Conservation (phyloP, 208 protist species). For the Crithidia thermophila region DNA sequence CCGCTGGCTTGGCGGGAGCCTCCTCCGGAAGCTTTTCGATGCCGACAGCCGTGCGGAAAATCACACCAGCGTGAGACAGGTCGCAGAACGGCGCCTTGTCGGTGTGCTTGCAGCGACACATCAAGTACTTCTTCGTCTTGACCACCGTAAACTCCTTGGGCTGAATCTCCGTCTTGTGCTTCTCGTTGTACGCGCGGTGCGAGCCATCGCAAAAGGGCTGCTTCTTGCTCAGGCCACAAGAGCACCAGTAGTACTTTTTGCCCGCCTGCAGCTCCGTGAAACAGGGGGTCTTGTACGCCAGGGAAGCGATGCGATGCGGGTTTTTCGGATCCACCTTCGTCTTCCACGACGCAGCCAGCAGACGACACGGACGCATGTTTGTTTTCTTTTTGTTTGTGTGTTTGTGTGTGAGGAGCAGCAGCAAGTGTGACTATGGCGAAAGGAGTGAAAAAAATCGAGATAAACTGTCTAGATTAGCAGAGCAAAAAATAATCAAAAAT, state of each 20-base stretch:
- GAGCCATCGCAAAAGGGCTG: slow-evolving; percentile 85
- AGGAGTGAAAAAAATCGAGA: not conserved
- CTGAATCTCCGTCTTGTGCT: slow-evolving; percentile 67
- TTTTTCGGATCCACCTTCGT: slow-evolving; percentile 71
- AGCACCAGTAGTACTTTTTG: slow-evolving; percentile 87
- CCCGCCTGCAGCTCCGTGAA: slow-evolving; percentile 48
- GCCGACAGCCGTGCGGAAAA: slow-evolving; percentile 61
- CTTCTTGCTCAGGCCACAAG: slow-evolving; percentile 73
- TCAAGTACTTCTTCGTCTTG: slow-evolving; percentile 50
- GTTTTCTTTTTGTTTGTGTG: slow-evolving; percentile 13
- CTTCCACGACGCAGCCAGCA: slow-evolving; percentile 63
- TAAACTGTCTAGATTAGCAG: not conserved
- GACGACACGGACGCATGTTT: slow-evolving; percentile 42
- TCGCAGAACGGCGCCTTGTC: slow-evolving; percentile 70
- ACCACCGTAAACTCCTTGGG: slow-evolving; percentile 65
- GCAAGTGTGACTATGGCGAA: too few species aligned
- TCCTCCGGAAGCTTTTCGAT: slow-evolving; percentile 45
- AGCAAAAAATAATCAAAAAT: not conserved
- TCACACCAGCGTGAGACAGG: slow-evolving; percentile 69
- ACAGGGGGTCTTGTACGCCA: slow-evolving; percentile 60
- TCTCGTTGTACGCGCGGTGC: slow-evolving; percentile 68
- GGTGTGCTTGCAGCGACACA: slow-evolving; percentile 85
- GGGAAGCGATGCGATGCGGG: slow-evolving; percentile 45
- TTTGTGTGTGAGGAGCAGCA: not conserved
- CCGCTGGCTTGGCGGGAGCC: slow-evolving; percentile 5